Evolutionary conservation across 345 rosid species (phyloP).

Genomic region (Hypericum androsaemum): DNA sequence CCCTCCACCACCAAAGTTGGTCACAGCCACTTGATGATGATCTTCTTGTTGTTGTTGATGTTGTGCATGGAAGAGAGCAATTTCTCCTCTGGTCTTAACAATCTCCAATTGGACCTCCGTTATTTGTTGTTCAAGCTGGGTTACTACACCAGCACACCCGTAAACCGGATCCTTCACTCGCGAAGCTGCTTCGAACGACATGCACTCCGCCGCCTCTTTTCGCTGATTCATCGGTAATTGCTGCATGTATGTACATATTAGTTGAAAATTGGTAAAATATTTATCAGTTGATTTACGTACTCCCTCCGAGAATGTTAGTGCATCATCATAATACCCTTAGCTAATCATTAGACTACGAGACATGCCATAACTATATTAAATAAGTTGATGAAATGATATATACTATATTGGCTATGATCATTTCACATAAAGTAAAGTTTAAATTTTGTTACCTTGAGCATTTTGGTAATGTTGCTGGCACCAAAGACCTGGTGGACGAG

Average conservation of each 20-base stretch:
- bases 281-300: too few species aligned
- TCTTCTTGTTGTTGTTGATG: neutral
- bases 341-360: too few species aligned
- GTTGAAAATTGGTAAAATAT: too few species aligned
- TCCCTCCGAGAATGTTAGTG: too few species aligned
- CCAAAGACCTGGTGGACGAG: slow-evolving; percentile 18
- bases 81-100: neutral
- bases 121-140: neutral
- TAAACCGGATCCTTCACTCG: slow-evolving; percentile 2
- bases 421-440: neutral
- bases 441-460: slow-evolving; percentile 13
- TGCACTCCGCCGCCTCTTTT: neutral
- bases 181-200: neutral
- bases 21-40: neutral
- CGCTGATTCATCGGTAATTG: neutral
- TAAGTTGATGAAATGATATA: too few species aligned
- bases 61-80: neutral
- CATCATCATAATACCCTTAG: too few species aligned
- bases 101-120: neutral
- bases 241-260: neutral
- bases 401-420: too few species aligned
- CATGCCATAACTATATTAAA: too few species aligned
- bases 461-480: slow-evolving; percentile 25
- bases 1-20: neutral
- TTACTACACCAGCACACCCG: slow-evolving; percentile 1